Evolutionary conservation across 1,284 basidiomycete species (phyloP).

Genomic region (Malassezia psittaci): DNA sequence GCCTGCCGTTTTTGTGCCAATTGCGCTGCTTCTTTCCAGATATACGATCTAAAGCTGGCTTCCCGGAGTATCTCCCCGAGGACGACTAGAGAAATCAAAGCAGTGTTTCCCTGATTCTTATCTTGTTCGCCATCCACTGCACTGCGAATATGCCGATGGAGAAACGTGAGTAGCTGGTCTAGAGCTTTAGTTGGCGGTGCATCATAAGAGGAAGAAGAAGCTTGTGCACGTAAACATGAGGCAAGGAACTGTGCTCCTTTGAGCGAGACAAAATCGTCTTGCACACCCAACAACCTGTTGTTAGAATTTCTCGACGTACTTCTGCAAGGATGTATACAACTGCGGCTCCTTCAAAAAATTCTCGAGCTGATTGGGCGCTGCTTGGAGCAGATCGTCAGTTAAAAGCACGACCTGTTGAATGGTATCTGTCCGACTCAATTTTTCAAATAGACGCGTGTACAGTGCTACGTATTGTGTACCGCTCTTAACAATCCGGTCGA

Average conservation of each 20-base stretch:
- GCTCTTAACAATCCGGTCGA: constrained; percentile 61
- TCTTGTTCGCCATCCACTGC: constrained; percentile 4
- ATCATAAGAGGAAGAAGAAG: constrained; percentile 2
- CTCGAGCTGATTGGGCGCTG: constrained; percentile 49
- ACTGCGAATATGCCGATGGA: constrained; percentile 5
- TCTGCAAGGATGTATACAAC: constrained; percentile 71
- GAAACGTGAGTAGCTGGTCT: constrained; percentile 7
- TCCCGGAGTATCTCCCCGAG: constrained; percentile 74
- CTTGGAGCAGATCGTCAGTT: constrained; percentile 76
- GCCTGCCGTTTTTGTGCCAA: not conserved
- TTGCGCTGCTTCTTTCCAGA: constrained; percentile 43
- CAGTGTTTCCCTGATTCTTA: constrained; percentile 55
- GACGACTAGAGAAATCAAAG: constrained; percentile 80
- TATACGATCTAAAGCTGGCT: constrained; percentile 59
- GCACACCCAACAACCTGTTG: constrained; percentile 64
- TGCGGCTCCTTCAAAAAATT: constrained; percentile 40
- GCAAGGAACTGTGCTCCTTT: constrained; percentile 72
- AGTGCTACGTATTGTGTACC: constrained; percentile 63
- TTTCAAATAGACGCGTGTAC: constrained; percentile 82
- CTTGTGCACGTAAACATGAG: constrained; percentile 19
- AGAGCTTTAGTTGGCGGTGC: not conserved
- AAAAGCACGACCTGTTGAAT: constrained; percentile 85
- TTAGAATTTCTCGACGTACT: constrained; percentile 51
- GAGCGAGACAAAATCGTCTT: constrained; percentile 85
- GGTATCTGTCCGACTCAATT: constrained; percentile 81